Percentiles rank a stretch among this genome's conserved stretches.
These are phyloP conservation scores for Diaporthe longicolla DNA, from an alignment of 2,329 filamentous ascomycete genomes.

Conservation along the genomic window DNA sequence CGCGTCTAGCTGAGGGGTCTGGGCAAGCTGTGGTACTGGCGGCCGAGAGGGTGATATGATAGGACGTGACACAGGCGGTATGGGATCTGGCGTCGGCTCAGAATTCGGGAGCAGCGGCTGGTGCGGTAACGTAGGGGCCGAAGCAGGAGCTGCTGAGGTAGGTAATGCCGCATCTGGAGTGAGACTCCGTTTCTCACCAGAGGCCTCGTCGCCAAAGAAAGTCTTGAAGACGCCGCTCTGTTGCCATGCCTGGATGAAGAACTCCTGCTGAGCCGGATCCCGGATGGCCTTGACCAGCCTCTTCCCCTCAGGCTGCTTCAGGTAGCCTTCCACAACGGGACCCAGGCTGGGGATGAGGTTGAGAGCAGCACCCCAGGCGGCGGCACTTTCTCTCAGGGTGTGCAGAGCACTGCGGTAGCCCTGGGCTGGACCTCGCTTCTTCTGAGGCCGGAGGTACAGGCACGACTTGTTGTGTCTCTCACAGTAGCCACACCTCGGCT, in stretches of 20 bases:
- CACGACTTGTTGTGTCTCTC: conserved; percentile 56
- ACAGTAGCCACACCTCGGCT: conserved; percentile 62
- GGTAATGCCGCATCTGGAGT: conserved; percentile 30
- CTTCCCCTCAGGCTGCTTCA: conserved; percentile 50
- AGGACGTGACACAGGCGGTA: conserved; percentile 29
- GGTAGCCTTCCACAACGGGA: conserved; percentile 54
- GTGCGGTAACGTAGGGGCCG: conserved; percentile 28
- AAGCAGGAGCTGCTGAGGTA: conserved; percentile 9
- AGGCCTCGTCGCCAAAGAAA: conserved; percentile 50
- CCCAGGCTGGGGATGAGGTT: conserved; percentile 54
- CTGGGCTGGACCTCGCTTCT: conserved; percentile 56
- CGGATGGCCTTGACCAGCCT: conserved; percentile 51
- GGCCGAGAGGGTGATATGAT: conserved; percentile 32
- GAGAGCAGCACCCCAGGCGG: conserved; percentile 55
- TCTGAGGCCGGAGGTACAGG: conserved; percentile 55
- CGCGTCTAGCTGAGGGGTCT: conserved; percentile 22
- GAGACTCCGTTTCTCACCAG: conserved; percentile 36
- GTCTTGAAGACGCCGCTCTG: conserved; percentile 53
- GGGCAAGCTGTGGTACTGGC: conserved; percentile 38
- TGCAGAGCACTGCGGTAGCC: conserved; percentile 56
- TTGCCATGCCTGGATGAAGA: conserved; percentile 54
- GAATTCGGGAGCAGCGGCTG: not conserved
- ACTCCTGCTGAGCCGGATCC: conserved; percentile 54
- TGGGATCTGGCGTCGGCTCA: conserved; percentile 11
- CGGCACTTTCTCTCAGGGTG: conserved; percentile 56